Base-by-base conservation (phyloP, 2,329 filamentous ascomycete genomes). In the Colletotrichum caudatum region DNA sequence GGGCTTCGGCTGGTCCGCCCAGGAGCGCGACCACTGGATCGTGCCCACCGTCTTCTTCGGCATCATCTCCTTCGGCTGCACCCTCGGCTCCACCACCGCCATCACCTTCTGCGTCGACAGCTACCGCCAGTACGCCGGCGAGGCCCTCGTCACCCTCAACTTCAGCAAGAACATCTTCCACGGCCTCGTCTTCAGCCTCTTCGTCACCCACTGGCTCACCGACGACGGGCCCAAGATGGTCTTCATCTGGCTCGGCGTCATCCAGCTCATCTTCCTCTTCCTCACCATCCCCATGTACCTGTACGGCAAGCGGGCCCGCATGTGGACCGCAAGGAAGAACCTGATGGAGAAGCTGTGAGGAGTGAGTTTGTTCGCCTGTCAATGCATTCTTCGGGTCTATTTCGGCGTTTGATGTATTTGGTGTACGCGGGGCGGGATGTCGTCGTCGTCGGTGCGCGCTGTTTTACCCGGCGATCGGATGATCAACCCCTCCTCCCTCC, bases 101-200 rank as follows among this genome's bases (percentile, higher is more conserved):
- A 97, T 98, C 77, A 98, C 95, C 0, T 98, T 97, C 77, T 94
- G 93, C 66, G 94, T 98, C 9, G 95, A 98, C 82, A 94, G 92
- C 74, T 98, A 98, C 81, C 88, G 95, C 14, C 92, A 97, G 77
- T 98, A 97, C 80, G 95, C 95, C 0, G 95, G 94, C 26, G 95
- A 98, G 81, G 95, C 95, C 3, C 86, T 98, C 44, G 96, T 98
- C 18, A 98, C 95, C 26, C 85, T 98, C 75, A 98, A 98, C 78
- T 96, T 98, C 78, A 91, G 90, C 82, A 98, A 98, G 86, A 98
- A 98, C 78, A 88, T 98, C 66, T 89, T 98, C 35, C 95, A 98
- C 77, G 95, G 95, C 0, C 85, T 98, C 64, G 87, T 97, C 0
- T 98, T 97, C 78, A 90, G 93, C 71, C 84, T 98, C 61, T 98